A percentile compares a stretch with the other conserved stretches of the same genome.
phyloP scores from a whole-genome alignment of 169 alveolate species.

The Theileria luwenshuni region DNA sequence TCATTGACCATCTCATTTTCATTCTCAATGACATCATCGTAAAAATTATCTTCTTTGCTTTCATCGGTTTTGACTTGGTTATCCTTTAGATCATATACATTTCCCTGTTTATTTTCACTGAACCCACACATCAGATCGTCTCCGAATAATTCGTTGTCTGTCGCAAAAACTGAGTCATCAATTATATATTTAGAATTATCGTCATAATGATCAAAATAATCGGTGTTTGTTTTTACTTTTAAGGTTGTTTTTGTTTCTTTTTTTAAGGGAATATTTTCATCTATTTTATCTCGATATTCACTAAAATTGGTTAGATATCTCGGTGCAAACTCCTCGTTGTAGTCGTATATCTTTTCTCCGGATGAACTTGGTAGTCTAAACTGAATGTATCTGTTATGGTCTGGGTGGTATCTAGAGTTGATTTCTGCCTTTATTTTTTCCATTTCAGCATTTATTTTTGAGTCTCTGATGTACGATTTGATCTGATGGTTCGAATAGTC shows the following conservation, averaged over 20 bases:
- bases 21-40: background rate
- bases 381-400: constrained; percentile 22
- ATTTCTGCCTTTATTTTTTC: constrained; percentile 74
- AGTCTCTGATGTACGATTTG: constrained; percentile 80
- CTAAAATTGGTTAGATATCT: background rate
- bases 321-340: constrained; percentile 23
- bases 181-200: constrained; percentile 3
- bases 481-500: constrained; percentile 82
- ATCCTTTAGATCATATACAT: background rate
- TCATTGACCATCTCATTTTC: background rate
- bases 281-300: background rate
- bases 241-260: background rate
- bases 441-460: constrained; percentile 81
- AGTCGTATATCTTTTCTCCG: constrained; percentile 30
- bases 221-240: too few relatives aligned
- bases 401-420: constrained; percentile 60
- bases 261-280: background rate
- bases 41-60: background rate
- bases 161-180: constrained; percentile 45
- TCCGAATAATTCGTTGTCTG: constrained; percentile 62
- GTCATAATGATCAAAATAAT: background rate
- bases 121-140: constrained; percentile 9
- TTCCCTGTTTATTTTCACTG: background rate
- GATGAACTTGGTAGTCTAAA: background rate
- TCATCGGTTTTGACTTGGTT: background rate